Conservation (phyloP, 2,329 filamentous ascomycete species). For the Cladosporium oxysporum region DNA sequence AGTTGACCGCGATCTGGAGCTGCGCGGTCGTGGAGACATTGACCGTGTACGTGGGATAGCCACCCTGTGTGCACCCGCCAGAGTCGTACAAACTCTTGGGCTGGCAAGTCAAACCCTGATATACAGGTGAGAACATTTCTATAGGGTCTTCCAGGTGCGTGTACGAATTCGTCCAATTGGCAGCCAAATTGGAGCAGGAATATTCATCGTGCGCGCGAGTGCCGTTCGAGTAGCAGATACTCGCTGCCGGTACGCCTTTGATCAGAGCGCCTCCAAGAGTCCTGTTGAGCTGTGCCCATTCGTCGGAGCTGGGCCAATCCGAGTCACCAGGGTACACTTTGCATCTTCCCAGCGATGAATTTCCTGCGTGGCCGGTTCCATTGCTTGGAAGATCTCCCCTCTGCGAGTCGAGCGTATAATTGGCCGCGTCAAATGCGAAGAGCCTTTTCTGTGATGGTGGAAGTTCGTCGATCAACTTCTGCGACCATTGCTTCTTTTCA, state of each 20-base stretch:
- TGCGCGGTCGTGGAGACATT: conserved; percentile 23
- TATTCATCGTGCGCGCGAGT: neutral
- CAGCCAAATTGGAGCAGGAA: neutral
- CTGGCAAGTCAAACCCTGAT: conserved; percentile 22
- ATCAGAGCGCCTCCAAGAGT: neutral
- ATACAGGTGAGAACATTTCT: conserved; percentile 22
- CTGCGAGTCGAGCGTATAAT: neutral
- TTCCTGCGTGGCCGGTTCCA: neutral
- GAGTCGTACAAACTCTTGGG: conserved; percentile 11
- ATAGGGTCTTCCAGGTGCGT: conserved; percentile 19
- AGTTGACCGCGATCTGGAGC: conserved; percentile 26
- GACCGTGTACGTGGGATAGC: conserved; percentile 25
- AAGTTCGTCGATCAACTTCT: neutral
- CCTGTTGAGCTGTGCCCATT: neutral
- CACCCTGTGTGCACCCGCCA: conserved; percentile 23
- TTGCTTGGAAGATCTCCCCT: neutral
- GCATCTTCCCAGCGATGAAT: neutral
- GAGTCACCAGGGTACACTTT: neutral
- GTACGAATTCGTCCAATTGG: conserved; percentile 21
- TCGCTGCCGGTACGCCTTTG: neutral
- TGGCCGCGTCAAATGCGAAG: neutral
- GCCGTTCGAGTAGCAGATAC: neutral
- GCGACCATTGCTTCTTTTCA: neutral
- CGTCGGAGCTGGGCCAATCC: neutral
- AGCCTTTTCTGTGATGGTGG: neutral